Conservation (phyloP, 129 eudicot species). For the Flaveria linearis region DNA sequence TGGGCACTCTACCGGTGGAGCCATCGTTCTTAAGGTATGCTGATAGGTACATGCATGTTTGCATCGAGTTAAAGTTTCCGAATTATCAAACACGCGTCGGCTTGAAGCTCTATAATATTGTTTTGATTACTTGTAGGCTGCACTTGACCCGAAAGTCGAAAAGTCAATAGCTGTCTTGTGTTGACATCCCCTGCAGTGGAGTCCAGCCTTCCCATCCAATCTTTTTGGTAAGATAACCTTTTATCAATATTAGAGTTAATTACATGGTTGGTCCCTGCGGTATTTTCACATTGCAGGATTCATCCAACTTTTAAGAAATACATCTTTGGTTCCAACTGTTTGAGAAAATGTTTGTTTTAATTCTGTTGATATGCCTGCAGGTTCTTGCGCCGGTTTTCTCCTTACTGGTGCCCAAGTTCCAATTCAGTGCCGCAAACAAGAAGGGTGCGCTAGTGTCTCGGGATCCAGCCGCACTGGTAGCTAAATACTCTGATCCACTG, state of each 20-base stretch:
- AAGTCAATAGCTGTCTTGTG: conserved; percentile 51
- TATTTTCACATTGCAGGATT: no score
- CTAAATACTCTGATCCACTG: conserved; percentile 82
- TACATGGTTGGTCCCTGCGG: no score
- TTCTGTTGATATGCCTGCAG: conserved; percentile 26
- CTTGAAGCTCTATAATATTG: neutral
- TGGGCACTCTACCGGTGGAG: conserved; percentile 97
- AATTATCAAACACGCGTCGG: neutral
- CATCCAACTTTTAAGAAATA: no score
- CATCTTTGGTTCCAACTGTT: no score
- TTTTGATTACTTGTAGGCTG: conserved; percentile 48
- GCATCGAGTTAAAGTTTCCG: neutral
- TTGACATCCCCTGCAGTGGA: conserved; percentile 94
- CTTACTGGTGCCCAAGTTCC: conserved; percentile 68
- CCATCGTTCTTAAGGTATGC: conserved; percentile 80
- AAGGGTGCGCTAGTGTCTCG: conserved; percentile 64
- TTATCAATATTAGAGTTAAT: no score
- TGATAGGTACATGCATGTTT: neutral
- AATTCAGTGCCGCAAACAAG: conserved; percentile 85
- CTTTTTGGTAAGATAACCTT: conserved; percentile 40
- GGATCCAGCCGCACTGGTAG: conserved; percentile 69
- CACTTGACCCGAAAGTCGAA: conserved; percentile 68
- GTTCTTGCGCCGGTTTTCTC: conserved; percentile 74
- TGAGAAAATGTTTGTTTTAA: neutral
- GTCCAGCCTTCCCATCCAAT: conserved; percentile 92